Base-by-base conservation (phyloP, 176 grass and related monocot species). In the Phragmites australis region DNA sequence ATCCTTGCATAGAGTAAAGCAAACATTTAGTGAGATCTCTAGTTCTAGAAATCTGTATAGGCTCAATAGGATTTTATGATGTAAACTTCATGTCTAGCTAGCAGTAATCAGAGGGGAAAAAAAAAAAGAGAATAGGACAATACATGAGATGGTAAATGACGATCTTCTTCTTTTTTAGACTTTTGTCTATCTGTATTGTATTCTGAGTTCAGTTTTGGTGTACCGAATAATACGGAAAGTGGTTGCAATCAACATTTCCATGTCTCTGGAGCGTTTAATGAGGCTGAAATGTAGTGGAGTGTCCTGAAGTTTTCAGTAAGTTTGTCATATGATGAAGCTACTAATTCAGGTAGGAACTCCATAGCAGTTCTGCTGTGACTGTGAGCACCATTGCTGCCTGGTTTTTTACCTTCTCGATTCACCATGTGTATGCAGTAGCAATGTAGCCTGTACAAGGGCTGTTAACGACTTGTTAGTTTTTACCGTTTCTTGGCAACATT, bases 1-100 rank as follows among this genome's bases (percentile, higher is more conserved):
- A 84, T 81, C 75, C 70, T 84, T 88, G 52, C 31, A 72, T 70
- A 82, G 70, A 72, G 78, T 42, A 75, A 88, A 71, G 6, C 74
- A 85, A 55, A 2, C 46, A 77, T 29, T 65, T 75, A 69, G n/a
- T 76, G 26, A 81, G 71, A 85, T 62, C 3, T 62, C n/a, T 81
- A 31, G 77, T 62, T 76, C 61, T 27, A 52, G 6, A 63, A 76
- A 14, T 76, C 12, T 76, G 62, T 89, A 81, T 26, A 89, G 70
- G 27, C 48, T 75, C 21, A 6, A 31, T 81, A 81, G 82, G 54
- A 81, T 32, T 81, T 81, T 70, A 42, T 30, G 77, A n/a, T 85
- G 77, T 85, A 89, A 76, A 85, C 57, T 65, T 69, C 82, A 71
- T 71, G 56, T 57, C 56, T 70, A 57, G 39, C 66, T 71, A 81